These are phyloP conservation scores for Zanthoxylum bungeanum DNA, from an alignment of 345 rosid genomes.

Conservation along the genomic window DNA sequence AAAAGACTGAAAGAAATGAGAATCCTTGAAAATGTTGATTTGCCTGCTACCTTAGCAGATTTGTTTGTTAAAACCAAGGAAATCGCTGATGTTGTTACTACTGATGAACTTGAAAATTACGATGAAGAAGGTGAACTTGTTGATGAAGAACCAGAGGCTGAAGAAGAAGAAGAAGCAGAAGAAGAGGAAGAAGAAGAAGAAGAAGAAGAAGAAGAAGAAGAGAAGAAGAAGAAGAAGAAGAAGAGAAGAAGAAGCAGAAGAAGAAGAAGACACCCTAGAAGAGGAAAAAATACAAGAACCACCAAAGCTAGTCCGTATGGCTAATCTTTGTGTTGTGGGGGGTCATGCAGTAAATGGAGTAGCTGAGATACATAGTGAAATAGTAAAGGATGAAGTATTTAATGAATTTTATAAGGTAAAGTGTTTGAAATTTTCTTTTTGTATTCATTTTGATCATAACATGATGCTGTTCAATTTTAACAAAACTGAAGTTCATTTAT, in stretches of 20 bases:
- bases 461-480: conserved; percentile 4
- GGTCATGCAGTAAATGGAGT: conserved; percentile 81
- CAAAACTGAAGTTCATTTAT: not conserved
- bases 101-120: conserved; percentile 27
- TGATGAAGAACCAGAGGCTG: conserved; percentile 13
- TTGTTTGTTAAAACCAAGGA: conserved; percentile 53
- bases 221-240: conserved; percentile 15
- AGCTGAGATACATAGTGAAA: conserved; percentile 78
- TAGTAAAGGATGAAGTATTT: conserved; percentile 67
- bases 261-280: conserved; percentile 35
- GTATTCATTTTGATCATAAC: not conserved
- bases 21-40: conserved; percentile 71
- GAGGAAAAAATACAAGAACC: conserved; percentile 36
- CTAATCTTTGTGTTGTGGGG: conserved; percentile 61
- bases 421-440: not conserved
- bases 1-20: conserved; percentile 72
- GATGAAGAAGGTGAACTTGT: conserved; percentile 22
- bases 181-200: conserved; percentile 38
- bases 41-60: conserved; percentile 59
- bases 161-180: conserved; percentile 15
- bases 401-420: conserved; percentile 59
- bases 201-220: conserved; percentile 38
- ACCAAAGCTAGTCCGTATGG: conserved; percentile 65
- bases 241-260: conserved; percentile 19
- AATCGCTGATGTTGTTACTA: conserved; percentile 21